phyloP scores from a whole-genome alignment of 495 filamentous ascomycete species.

The Neurospora sp. region DNA sequence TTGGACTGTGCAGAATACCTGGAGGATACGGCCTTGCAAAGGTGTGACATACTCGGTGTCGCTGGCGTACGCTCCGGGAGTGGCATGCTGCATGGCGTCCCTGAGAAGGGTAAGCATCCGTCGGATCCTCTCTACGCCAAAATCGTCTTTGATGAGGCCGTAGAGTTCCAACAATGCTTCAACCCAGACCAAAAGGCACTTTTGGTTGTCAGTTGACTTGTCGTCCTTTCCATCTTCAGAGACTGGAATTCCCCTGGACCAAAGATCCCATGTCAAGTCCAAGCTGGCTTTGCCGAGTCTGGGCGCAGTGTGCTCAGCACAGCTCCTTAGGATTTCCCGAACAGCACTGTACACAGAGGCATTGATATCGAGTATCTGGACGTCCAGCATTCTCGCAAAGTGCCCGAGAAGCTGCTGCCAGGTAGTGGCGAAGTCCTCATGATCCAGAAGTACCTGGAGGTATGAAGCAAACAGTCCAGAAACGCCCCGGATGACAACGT shows the following conservation, averaged over 20 bases:
- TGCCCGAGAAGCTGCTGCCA: conserved; percentile 62
- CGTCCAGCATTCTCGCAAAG: conserved; percentile 48
- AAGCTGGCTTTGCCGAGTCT: conserved; percentile 48
- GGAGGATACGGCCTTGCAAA: conserved; percentile 64
- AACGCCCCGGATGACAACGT: conserved; percentile 60
- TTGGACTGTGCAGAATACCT: conserved; percentile 60
- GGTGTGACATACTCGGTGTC: conserved; percentile 78
- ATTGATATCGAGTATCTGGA: conserved; percentile 56
- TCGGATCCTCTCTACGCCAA: conserved; percentile 50
- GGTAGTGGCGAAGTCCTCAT: conserved; percentile 47
- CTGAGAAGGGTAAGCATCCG: conserved; percentile 52
- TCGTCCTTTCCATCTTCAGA: conserved; percentile 31
- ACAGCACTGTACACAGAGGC: conserved; percentile 61
- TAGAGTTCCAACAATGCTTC: conserved; percentile 69
- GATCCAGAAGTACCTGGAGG: conserved; percentile 47
- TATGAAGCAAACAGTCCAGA: conserved; percentile 59
- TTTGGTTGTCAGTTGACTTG: conserved; percentile 54
- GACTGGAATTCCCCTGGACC: conserved; percentile 53
- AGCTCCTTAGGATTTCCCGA: conserved; percentile 52
- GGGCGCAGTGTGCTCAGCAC: conserved; percentile 32
- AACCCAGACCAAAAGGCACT: conserved; percentile 69
- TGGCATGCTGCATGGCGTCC: conserved; percentile 45
- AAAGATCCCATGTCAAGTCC: conserved; percentile 59
- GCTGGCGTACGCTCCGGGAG: conserved; percentile 63
- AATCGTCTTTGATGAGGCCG: conserved; percentile 55